These are phyloP conservation scores for Stagonosporopsis cucurbitacearum DNA, from an alignment of 2,329 filamentous ascomycete species.

Conservation along the genomic window DNA sequence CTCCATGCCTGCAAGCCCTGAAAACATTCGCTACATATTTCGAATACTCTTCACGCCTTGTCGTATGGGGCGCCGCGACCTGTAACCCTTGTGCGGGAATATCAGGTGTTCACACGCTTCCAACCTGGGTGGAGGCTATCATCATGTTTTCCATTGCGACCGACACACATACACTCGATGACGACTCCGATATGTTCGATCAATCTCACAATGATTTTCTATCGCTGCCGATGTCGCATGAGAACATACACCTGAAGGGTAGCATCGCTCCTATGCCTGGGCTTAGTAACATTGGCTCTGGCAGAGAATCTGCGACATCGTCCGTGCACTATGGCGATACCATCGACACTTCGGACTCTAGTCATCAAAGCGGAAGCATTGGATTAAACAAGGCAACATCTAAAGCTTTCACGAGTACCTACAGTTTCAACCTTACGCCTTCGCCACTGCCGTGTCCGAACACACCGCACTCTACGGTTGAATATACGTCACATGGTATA, in stretches of 20 bases:
- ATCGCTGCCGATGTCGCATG: constrained; percentile 43
- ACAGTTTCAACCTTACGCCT: constrained; percentile 37
- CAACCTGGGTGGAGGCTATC: constrained; percentile 17
- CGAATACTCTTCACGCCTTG: constrained; percentile 19
- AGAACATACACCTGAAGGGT: constrained; percentile 43
- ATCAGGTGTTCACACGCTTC: constrained; percentile 41
- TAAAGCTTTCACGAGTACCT: constrained; percentile 37
- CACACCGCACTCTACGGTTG: constrained; percentile 30
- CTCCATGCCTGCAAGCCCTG: constrained; percentile 30
- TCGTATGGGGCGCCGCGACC: constrained; percentile 32
- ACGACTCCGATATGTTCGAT: constrained; percentile 45
- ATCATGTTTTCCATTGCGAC: constrained; percentile 46
- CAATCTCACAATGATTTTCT: constrained; percentile 40
- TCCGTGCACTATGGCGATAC: constrained; percentile 49
- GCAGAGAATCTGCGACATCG: constrained; percentile 48
- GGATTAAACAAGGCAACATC: constrained; percentile 42
- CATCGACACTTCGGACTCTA: constrained; percentile 46
- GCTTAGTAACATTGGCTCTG: constrained; percentile 48
- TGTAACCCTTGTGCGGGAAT: constrained; percentile 29
- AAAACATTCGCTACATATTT: constrained; percentile 21
- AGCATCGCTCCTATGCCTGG: constrained; percentile 39
- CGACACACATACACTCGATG: constrained; percentile 44
- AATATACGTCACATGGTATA: constrained; percentile 20
- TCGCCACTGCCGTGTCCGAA: constrained; percentile 39
- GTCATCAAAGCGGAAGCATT: constrained; percentile 38